phyloP scores from a whole-genome alignment of 805 yeast genomes.

The Isabelozyma rhagii region DNA sequence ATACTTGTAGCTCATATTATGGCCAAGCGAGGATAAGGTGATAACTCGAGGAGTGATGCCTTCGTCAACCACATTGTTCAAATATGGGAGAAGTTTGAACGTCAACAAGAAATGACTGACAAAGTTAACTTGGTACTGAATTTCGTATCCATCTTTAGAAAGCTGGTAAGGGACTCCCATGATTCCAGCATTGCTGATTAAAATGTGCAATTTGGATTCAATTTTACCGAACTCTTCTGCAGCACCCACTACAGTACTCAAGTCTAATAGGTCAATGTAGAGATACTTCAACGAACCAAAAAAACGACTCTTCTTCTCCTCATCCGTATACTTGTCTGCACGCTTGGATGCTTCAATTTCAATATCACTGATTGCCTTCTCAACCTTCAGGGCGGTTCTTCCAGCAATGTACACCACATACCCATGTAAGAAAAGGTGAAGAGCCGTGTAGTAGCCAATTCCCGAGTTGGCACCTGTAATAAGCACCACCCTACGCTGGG shows the following conservation, averaged over 20 bases:
- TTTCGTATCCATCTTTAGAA: constrained; percentile 36
- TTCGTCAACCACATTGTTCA: constrained; percentile 15
- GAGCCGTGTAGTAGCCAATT: constrained; percentile 37
- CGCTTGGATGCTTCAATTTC: constrained; percentile 29
- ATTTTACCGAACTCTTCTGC: constrained; percentile 18
- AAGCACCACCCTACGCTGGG: constrained; percentile 25
- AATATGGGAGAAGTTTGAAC: constrained; percentile 21
- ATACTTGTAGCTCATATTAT: constrained; percentile 19
- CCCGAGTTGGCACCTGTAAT: constrained; percentile 42
- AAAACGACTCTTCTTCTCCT: constrained; percentile 14
- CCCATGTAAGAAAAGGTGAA: constrained; percentile 40
- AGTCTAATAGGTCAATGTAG: constrained; percentile 52
- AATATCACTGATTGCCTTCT: constrained; percentile 30
- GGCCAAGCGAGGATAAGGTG: constrained; percentile 31
- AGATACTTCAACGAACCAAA: constrained; percentile 53
- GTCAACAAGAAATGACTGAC: constrained; percentile 35
- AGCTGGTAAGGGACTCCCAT: constrained; percentile 36
- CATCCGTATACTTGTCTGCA: constrained; percentile 4
- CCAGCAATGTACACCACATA: constrained; percentile 35
- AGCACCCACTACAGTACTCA: constrained; percentile 22
- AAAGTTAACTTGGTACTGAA: constrained; percentile 40
- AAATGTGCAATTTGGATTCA: constrained; percentile 28
- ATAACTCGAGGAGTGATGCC: constrained; percentile 26
- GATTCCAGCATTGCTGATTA: constrained; percentile 40
- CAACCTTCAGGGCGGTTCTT: constrained; percentile 28